Conservation (phyloP, 2,329 filamentous ascomycete genomes). For the Penicillium sp. region DNA sequence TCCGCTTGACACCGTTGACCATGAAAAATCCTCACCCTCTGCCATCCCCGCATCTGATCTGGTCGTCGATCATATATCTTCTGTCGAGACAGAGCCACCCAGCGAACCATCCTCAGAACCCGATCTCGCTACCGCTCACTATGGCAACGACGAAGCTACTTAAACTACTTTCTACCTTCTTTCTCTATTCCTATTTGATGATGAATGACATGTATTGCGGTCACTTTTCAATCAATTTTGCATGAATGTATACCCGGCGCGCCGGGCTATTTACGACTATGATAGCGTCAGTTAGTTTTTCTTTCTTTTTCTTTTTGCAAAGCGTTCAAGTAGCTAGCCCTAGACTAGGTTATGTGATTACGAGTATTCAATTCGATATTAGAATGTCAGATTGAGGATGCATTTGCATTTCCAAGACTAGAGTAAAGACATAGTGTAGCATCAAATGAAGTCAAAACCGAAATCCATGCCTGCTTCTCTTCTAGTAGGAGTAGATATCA, state of each 20-base stretch:
- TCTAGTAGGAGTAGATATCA: slow-evolving; percentile 12
- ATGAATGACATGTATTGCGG: not conserved
- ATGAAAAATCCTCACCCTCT: not conserved
- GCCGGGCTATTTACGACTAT: not conserved
- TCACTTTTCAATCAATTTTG: not conserved
- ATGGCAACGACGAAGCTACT: not conserved
- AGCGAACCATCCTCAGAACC: not conserved
- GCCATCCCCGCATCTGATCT: not conserved
- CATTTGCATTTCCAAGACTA: not conserved
- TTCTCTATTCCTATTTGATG: not conserved
- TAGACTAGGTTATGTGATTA: not conserved
- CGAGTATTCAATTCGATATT: not conserved
- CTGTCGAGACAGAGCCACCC: not conserved
- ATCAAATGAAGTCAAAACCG: not conserved
- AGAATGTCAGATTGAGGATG: not conserved
- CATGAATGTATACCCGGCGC: slow-evolving; percentile 3
- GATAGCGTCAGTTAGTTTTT: not conserved
- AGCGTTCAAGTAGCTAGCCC: not conserved
- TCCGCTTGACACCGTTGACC: not conserved
- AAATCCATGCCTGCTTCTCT: not conserved
- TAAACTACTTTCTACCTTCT: not conserved
- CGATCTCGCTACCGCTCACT: not conserved
- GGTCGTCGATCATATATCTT: not conserved
- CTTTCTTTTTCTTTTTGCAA: not conserved
- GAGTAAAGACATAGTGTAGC: not conserved